Base-by-base conservation (phyloP, 352 stramenopile genomes). In the Phytophthora lateralis region DNA sequence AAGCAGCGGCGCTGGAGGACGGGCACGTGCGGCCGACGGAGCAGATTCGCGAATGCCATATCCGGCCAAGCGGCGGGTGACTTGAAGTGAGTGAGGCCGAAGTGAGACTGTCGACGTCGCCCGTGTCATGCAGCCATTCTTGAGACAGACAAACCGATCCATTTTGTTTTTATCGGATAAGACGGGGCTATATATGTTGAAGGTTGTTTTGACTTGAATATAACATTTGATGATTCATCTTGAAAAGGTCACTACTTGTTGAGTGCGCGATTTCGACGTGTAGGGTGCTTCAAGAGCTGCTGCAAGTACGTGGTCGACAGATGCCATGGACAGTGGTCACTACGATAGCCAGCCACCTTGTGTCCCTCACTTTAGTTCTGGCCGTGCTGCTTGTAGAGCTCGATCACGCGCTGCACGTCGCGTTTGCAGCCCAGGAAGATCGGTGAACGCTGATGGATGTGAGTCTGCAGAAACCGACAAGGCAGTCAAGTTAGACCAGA, bases 401-500 rank as follows among this genome's bases (percentile, higher is more conserved):
- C 83, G 29, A 93, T 58, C 26, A 96, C 73, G 50, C 85, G 81
- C 60, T 91, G 56, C 29, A 96, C 85, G 57, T 96, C 88, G 64
- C 88, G 85, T 65, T 87, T 85, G 72, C 85, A 93, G 64, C 97
- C 97, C 78, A 99, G 78, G 67, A 99, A 98, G 64, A 99, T 99
- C 38, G 96, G 89, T 70, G 95, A 98, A 44, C 97, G 96, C 73
- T 98, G 90, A 81, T 99, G 97, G 79, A 99, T 99, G 66, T 88
- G 56, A 56, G 88, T 93, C 82, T 89, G 54, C 52, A 45, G 41
- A 14, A 20, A 24, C 24, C 2, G 26, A 46, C 27, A 44, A 52
- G 41, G 35, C 18, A 61, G 47, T 42, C 42, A n/a, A 57, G 56
- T 56, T 58, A 49, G 47, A 35, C 27, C 21, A 30, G 38, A 56